Percentiles rank a stretch among this genome's conserved stretches.
These are phyloP conservation scores for Corylus avellana DNA, from an alignment of 306 rosid genomes.

Conservation along the genomic window DNA sequence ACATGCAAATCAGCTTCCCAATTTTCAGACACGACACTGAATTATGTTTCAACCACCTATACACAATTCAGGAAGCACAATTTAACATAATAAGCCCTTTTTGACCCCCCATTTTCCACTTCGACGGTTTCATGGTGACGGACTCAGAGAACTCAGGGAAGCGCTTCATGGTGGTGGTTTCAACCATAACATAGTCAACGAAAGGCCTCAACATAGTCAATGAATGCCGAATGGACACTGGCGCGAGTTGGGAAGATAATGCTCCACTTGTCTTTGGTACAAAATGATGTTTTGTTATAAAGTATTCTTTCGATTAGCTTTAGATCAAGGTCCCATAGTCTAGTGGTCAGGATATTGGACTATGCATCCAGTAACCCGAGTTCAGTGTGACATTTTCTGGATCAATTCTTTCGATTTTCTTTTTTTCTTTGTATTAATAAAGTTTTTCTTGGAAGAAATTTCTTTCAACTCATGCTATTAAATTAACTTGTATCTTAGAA, in stretches of 20 bases:
- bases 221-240: not conserved
- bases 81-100: constrained; percentile 26
- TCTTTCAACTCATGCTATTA: no score
- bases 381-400: no score
- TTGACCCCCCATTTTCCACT: not conserved
- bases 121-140: constrained; percentile 1
- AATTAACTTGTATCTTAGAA: no score
- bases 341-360: no score
- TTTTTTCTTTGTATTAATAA: no score
- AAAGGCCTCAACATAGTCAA: constrained; percentile 43
- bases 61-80: constrained; percentile 23
- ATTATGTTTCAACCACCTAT: constrained; percentile 95
- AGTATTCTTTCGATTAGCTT: no score
- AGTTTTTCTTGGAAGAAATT: no score
- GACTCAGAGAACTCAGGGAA: constrained; percentile 60
- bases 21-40: constrained; percentile 77
- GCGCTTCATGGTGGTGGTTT: constrained; percentile 75
- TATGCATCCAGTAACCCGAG: no score
- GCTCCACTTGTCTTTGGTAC: no score
- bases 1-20: constrained; percentile 81
- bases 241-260: not conserved
- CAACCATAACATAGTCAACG: constrained; percentile 73
- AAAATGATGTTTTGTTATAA: no score
- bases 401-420: no score
- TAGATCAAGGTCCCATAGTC: no score